Conservation (phyloP, 2,329 filamentous ascomycete species). For the Penicillium palitans region DNA sequence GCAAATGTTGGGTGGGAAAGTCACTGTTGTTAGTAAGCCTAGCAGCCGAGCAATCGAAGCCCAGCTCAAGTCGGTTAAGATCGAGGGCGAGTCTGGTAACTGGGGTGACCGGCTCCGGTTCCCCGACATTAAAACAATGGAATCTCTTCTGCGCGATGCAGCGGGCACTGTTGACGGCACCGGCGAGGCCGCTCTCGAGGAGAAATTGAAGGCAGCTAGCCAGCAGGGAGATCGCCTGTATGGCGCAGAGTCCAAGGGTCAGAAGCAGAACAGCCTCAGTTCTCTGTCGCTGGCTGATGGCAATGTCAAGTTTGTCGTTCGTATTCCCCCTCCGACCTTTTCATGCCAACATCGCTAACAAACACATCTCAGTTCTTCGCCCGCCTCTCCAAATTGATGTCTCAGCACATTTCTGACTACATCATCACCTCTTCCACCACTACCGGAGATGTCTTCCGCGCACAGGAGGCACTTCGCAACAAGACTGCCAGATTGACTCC, state of each 20-base stretch:
- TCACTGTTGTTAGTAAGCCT: not conserved
- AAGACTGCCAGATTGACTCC: conserved; percentile 39
- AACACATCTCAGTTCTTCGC: conserved; percentile 67
- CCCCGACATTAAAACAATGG: conserved; percentile 32
- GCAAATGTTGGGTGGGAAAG: conserved; percentile 39
- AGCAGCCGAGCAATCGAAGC: not conserved
- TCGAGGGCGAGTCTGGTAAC: conserved; percentile 27
- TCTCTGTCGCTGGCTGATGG: conserved; percentile 57
- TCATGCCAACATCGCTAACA: conserved; percentile 11
- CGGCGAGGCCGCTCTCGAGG: not conserved
- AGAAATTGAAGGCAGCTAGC: not conserved
- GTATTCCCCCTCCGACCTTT: conserved; percentile 34
- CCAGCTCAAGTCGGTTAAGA: conserved; percentile 33
- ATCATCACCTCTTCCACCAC: conserved; percentile 60
- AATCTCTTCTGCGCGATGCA: conserved; percentile 25
- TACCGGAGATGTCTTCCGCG: conserved; percentile 54
- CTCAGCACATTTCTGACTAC: conserved; percentile 70
- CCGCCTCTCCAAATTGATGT: conserved; percentile 77
- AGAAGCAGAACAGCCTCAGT: conserved; percentile 20
- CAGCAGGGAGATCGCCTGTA: not conserved
- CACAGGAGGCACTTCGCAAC: conserved; percentile 9
- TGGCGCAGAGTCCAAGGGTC: conserved; percentile 15
- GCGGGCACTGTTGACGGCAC: not conserved
- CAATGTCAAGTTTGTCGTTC: conserved; percentile 71
- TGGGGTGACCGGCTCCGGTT: conserved; percentile 34